A percentile compares a stretch with the other conserved stretches of the same genome.
phyloP scores from a whole-genome alignment of 2,329 filamentous ascomycete species.

The Trichoderma citrinoviride region DNA sequence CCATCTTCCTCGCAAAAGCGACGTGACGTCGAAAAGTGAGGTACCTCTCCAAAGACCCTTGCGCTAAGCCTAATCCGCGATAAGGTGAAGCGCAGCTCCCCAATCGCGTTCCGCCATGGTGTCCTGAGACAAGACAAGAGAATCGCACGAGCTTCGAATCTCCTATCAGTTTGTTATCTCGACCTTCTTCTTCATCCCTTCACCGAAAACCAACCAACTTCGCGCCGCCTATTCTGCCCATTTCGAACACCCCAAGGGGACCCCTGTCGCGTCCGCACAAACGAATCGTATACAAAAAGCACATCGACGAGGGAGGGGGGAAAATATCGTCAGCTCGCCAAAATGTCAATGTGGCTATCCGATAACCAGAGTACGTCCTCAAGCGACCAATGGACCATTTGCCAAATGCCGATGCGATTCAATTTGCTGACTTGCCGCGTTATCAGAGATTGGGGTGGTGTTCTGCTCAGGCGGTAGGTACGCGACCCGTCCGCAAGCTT shows the following conservation, averaged over 20 bases:
- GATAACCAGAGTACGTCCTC: constrained; percentile 81
- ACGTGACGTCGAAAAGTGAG: not conserved
- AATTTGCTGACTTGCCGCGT: constrained; percentile 33
- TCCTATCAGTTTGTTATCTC: not conserved
- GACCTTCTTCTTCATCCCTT: not conserved
- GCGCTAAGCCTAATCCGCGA: constrained; percentile 21
- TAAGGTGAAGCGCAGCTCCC: constrained; percentile 4
- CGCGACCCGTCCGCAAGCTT: constrained; percentile 27
- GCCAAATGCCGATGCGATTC: not conserved
- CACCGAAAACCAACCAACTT: not conserved
- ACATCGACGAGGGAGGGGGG: too few species aligned
- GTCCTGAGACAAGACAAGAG: constrained; percentile 10
- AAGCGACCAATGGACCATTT: not conserved
- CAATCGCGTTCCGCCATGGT: constrained; percentile 21
- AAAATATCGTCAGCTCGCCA: constrained; percentile 22
- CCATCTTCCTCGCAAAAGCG: not conserved
- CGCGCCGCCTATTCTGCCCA: not conserved
- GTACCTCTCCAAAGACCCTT: constrained; percentile 13
- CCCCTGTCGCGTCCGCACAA: not conserved
- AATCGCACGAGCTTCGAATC: constrained; percentile 12
- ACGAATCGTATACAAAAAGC: not conserved
- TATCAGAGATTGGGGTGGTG: constrained; percentile 85
- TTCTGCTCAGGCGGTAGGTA: constrained; percentile 95
- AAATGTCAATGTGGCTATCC: constrained; percentile 86
- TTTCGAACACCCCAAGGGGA: not conserved